Conservation (phyloP, 768 basidiomycete genomes). For the Rubroboletus satanas region DNA sequence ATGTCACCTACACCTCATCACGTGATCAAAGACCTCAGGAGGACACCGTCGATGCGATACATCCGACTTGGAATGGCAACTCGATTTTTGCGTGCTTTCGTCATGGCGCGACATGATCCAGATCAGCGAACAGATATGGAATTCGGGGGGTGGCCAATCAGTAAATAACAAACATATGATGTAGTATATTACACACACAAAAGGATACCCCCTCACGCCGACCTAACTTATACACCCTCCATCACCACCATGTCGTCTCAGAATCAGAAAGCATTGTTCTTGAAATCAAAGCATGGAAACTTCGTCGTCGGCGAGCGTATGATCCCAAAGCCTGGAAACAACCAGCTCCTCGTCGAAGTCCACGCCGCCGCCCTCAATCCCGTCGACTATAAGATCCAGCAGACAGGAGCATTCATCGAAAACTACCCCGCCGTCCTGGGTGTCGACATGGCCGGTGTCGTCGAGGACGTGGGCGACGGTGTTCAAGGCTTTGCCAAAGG, state of each 20-base stretch:
- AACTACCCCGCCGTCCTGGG: constrained; percentile 37
- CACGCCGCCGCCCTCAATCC: constrained; percentile 44
- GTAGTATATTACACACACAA: constrained; percentile 10
- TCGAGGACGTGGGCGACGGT: constrained; percentile 37
- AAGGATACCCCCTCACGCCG: not conserved
- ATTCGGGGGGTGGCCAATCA: constrained; percentile 29
- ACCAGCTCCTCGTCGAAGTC: constrained; percentile 42
- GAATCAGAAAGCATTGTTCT: constrained; percentile 30
- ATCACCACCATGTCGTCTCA: constrained; percentile 19
- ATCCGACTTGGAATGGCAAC: constrained; percentile 30
- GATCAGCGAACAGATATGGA: constrained; percentile 27
- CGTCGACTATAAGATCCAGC: constrained; percentile 39
- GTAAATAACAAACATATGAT: constrained; percentile 25
- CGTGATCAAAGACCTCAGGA: constrained; percentile 24
- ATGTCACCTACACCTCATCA: constrained; percentile 16
- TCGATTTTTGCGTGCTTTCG: constrained; percentile 29
- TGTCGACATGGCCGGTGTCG: constrained; percentile 35
- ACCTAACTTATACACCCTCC: constrained; percentile 15
- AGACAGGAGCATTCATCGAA: constrained; percentile 29
- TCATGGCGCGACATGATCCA: constrained; percentile 28
- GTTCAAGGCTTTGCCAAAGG: constrained; percentile 36
- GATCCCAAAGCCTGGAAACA: constrained; percentile 34
- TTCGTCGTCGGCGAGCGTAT: constrained; percentile 28
- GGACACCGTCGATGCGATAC: constrained; percentile 31
- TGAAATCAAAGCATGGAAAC: constrained; percentile 25